Evolutionary conservation across 2,329 filamentous ascomycete genomes (phyloP).

Genomic region (Epichloe sibirici): DNA sequence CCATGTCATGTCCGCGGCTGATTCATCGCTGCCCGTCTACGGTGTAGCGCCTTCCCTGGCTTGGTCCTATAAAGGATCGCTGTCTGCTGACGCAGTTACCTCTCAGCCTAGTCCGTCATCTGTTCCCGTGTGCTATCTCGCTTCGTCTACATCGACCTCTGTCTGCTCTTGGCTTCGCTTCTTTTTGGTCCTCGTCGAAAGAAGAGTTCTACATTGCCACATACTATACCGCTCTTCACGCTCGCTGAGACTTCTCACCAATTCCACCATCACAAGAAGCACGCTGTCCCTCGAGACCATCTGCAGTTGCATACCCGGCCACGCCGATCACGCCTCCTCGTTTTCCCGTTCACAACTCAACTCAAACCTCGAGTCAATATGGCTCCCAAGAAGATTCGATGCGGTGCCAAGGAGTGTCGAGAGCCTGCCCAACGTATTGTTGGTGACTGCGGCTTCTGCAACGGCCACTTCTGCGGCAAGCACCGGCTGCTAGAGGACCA

Average conservation of each 20-base stretch:
- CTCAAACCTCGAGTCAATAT: slow-evolving; percentile 24
- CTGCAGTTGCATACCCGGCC: neutral
- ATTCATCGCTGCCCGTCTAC: slow-evolving; percentile 4
- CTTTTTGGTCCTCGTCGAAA: neutral
- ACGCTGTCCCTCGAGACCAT: neutral
- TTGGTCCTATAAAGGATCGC: slow-evolving; percentile 6
- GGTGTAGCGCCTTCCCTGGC: neutral
- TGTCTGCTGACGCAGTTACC: slow-evolving; percentile 6
- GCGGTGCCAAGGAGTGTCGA: slow-evolving; percentile 81
- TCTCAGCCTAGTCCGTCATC: slow-evolving; percentile 5
- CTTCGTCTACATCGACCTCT: neutral
- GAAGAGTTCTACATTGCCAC: neutral
- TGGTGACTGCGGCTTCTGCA: slow-evolving; percentile 91
- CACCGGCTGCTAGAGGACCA: slow-evolving; percentile 91
- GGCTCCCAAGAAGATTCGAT: slow-evolving; percentile 69
- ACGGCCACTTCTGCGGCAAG: slow-evolving; percentile 87
- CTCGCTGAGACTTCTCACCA: neutral
- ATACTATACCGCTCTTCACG: neutral
- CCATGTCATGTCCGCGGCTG: neutral
- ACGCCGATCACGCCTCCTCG: neutral
- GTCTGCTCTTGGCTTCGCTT: neutral
- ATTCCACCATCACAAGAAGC: neutral
- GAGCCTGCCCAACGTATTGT: slow-evolving; percentile 83
- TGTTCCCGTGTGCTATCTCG: neutral
- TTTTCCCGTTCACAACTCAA: neutral